Conservation (phyloP, 2,329 filamentous ascomycete species). For the Pleurostoma richardsiae region DNA sequence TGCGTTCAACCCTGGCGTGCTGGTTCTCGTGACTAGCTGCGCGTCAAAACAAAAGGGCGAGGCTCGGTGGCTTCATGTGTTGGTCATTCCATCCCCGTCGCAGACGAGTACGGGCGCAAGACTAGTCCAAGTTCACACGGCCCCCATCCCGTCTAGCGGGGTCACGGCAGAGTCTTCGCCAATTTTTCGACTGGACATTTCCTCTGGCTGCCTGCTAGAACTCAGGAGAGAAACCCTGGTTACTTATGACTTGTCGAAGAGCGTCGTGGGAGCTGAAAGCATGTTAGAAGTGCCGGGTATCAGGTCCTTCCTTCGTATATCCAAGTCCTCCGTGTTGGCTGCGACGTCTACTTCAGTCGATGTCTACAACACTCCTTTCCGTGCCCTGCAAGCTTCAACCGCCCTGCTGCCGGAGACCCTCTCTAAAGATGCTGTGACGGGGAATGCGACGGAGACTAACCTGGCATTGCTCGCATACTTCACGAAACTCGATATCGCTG, state of each 20-base stretch:
- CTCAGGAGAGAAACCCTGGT: constrained; percentile 47
- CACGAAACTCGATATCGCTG: constrained; percentile 58
- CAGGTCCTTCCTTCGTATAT: constrained; percentile 61
- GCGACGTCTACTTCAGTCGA: constrained; percentile 51
- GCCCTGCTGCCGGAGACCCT: constrained; percentile 15
- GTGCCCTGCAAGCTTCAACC: constrained; percentile 49
- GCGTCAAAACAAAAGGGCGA: constrained; percentile 1
- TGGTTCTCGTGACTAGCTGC: constrained; percentile 43
- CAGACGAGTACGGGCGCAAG: constrained; percentile 2
- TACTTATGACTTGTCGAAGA: constrained; percentile 59
- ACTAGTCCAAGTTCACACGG: constrained; percentile 22
- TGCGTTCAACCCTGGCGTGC: constrained; percentile 43
- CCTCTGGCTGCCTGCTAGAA: constrained; percentile 59
- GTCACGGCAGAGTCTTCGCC: background rate
- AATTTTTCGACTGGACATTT: constrained; percentile 51
- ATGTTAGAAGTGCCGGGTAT: constrained; percentile 45
- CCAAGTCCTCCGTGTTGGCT: constrained; percentile 60
- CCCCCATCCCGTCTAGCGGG: constrained; percentile 17
- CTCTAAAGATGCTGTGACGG: no score
- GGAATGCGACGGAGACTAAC: no score
- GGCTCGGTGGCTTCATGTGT: constrained; percentile 25
- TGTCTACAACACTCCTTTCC: constrained; percentile 67
- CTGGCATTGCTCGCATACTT: constrained; percentile 53
- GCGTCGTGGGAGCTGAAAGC: constrained; percentile 56
- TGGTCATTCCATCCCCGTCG: constrained; percentile 16